Evolutionary conservation across 371 early-diverging fungal genomes (phyloP).

Genomic region (Dichotomocladium elegans): DNA sequence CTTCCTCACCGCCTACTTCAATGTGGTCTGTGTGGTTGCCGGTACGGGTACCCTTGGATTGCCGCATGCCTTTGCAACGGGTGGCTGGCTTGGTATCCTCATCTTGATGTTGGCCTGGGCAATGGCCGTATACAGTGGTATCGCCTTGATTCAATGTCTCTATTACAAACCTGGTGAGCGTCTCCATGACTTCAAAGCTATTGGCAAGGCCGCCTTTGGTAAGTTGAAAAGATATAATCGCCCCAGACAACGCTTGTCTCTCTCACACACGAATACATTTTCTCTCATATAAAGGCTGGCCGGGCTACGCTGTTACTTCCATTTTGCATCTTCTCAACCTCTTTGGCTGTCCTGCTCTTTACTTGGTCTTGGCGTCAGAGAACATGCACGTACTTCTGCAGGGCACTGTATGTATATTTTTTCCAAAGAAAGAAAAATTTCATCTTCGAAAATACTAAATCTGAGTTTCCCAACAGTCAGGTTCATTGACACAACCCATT

Average conservation of each 20-base stretch:
- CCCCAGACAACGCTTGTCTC: too few relatives aligned
- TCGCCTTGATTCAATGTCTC: slow-evolving; percentile 33
- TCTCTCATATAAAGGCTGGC: slow-evolving; percentile 27
- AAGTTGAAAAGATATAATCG: too few relatives aligned
- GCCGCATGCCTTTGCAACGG: slow-evolving; percentile 29
- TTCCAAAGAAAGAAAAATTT: not conserved
- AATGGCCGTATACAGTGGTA: slow-evolving; percentile 39
- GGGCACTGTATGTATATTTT: slow-evolving; percentile 18
- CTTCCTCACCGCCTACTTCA: slow-evolving; percentile 52
- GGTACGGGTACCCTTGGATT: slow-evolving; percentile 87
- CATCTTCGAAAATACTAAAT: not conserved
- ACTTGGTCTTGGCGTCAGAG: slow-evolving; percentile 71
- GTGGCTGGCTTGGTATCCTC: slow-evolving; percentile 45
- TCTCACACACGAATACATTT: not conserved
- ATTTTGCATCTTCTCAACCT: slow-evolving; percentile 66
- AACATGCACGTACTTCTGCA: slow-evolving; percentile 57
- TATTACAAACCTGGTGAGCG: slow-evolving; percentile 48
- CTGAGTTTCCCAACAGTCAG: slow-evolving; percentile 6
- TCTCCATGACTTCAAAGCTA: slow-evolving; percentile 56
- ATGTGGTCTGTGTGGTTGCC: slow-evolving; percentile 75
- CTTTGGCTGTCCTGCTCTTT: slow-evolving; percentile 73
- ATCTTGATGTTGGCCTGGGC: slow-evolving; percentile 33
- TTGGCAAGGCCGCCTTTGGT: slow-evolving; percentile 58
- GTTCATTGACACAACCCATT: slow-evolving; percentile 16
- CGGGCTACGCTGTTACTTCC: slow-evolving; percentile 60